A percentile compares a stretch with the other conserved stretches of the same genome.
phyloP scores from a whole-genome alignment of 2,329 filamentous ascomycete genomes.

The Claviceps sorghi region DNA sequence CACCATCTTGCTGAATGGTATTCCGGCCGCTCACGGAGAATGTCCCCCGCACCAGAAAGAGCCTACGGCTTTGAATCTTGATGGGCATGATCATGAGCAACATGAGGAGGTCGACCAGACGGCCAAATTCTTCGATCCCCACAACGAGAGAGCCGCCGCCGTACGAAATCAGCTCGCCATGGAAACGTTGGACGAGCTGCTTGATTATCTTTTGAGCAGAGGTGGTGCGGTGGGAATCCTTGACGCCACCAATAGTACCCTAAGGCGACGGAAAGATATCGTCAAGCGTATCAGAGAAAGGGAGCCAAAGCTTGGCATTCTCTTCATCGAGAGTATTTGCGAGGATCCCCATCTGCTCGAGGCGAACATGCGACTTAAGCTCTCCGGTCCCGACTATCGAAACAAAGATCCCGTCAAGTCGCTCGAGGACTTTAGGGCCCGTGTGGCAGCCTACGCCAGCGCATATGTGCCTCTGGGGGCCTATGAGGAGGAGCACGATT shows the following conservation, averaged over 20 bases:
- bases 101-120: slow-evolving; percentile 62
- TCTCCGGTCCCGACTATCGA: slow-evolving; percentile 90
- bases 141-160: slow-evolving; percentile 66
- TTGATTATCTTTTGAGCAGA: slow-evolving; percentile 72
- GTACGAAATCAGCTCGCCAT: slow-evolving; percentile 85
- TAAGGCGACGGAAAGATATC: slow-evolving; percentile 68
- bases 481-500: slow-evolving; percentile 77
- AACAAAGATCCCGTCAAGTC: slow-evolving; percentile 81
- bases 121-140: slow-evolving; percentile 84
- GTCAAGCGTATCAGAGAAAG: slow-evolving; percentile 69
- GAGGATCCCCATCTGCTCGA: slow-evolving; percentile 72
- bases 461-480: slow-evolving; percentile 83
- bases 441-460: slow-evolving; percentile 85
- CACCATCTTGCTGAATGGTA: slow-evolving; percentile 42
- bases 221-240: slow-evolving; percentile 88
- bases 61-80: slow-evolving; percentile 23
- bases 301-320: slow-evolving; percentile 75
- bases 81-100: slow-evolving; percentile 11
- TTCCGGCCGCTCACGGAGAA: slow-evolving; percentile 20
- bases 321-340: slow-evolving; percentile 93
- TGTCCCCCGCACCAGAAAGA: slow-evolving; percentile 19
- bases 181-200: slow-evolving; percentile 78
- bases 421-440: slow-evolving; percentile 79
- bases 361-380: slow-evolving; percentile 92
- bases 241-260: slow-evolving; percentile 93